These are phyloP conservation scores for Pseudocercospora fuligena DNA, from an alignment of 2,329 filamentous ascomycete species.

Conservation along the genomic window DNA sequence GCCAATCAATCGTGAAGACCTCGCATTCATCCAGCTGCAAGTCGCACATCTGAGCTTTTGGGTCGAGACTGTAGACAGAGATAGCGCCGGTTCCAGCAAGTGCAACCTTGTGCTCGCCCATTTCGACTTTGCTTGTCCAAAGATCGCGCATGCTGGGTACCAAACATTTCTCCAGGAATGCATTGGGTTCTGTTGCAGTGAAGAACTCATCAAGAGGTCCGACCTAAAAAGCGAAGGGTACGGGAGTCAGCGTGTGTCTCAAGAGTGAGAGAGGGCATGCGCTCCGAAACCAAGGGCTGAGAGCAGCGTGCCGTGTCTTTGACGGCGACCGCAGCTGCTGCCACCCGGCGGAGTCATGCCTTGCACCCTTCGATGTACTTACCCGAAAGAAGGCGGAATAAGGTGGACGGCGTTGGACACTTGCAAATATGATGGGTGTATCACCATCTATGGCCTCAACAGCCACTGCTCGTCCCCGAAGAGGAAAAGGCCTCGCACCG, in stretches of 20 bases:
- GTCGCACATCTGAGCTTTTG: background rate
- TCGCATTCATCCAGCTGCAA: conserved; percentile 10
- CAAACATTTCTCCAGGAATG: background rate
- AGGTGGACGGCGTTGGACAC: background rate
- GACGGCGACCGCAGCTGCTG: no score
- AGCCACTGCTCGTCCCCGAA: background rate
- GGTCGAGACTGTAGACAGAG: background rate
- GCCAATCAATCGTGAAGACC: conserved; percentile 21
- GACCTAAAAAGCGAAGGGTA: background rate
- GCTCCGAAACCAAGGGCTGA: no score
- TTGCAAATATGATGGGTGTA: background rate
- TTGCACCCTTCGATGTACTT: no score
- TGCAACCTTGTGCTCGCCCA: background rate
- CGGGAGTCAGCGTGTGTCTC: no score
- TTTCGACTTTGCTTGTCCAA: background rate
- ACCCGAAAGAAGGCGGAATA: background rate
- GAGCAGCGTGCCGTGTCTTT: no score
- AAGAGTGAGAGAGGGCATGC: no score
- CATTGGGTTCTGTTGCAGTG: background rate
- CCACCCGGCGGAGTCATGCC: no score
- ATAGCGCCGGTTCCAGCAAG: background rate
- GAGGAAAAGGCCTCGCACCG: background rate
- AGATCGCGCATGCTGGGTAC: background rate
- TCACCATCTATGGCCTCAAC: background rate
- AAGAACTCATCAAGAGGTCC: background rate